phyloP scores from a whole-genome alignment of 2,329 filamentous ascomycete genomes.

The Rhexocercosporidium sp. region DNA sequence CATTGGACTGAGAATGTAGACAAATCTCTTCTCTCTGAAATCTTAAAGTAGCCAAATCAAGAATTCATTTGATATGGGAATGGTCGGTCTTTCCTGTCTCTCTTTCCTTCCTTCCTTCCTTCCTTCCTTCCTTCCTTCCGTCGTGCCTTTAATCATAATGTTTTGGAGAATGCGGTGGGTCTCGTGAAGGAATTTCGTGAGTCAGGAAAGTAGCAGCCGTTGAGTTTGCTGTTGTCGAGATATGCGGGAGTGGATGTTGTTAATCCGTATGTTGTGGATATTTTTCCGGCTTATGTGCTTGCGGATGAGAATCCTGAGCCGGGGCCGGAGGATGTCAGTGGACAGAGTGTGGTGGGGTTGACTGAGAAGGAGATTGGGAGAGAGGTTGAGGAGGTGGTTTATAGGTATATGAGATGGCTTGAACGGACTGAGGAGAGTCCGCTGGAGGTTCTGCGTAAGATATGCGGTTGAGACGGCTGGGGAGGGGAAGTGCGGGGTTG shows the following conservation, averaged over 20 bases:
- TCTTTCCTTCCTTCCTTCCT: too few species aligned
- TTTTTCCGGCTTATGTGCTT: constrained; percentile 45
- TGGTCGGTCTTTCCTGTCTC: too few species aligned
- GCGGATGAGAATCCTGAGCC: constrained; percentile 36
- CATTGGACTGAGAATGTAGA: too few species aligned
- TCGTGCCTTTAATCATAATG: too few species aligned
- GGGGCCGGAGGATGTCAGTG: constrained; percentile 48
- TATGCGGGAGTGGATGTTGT: constrained; percentile 43
- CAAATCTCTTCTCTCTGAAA: too few species aligned
- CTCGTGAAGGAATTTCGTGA: constrained; percentile 44
- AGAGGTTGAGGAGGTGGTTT: constrained; percentile 40
- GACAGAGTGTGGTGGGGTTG: constrained; percentile 43
- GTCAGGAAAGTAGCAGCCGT: constrained; percentile 41
- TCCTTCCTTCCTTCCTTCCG: too few species aligned
- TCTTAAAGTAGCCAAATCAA: too few species aligned
- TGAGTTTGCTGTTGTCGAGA: constrained; percentile 40
- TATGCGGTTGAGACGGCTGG: background rate
- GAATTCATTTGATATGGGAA: too few species aligned
- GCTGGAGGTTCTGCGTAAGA: background rate
- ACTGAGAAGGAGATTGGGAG: constrained; percentile 44
- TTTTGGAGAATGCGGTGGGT: constrained; percentile 36
- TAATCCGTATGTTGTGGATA: constrained; percentile 44
- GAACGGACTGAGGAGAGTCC: constrained; percentile 32
- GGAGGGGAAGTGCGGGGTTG: constrained; percentile 1
- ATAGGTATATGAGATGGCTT: constrained; percentile 39